Base-by-base conservation (phyloP, 257 asterid genomes). In the Mentha longifolia region DNA sequence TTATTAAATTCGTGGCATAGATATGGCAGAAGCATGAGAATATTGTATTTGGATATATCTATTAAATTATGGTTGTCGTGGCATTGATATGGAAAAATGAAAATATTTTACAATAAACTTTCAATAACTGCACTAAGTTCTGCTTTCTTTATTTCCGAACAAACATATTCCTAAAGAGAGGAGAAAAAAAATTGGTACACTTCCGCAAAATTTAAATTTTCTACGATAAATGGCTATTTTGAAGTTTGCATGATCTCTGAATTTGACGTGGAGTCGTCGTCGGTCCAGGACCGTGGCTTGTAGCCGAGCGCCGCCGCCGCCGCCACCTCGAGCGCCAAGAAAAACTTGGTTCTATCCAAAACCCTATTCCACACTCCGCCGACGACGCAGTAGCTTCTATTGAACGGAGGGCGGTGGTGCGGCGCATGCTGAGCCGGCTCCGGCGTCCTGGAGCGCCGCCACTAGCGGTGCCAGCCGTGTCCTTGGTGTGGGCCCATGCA, bases 401-500 rank as follows among this genome's bases (percentile, higher is more conserved):
- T 81, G n/a, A 80, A 87, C 10, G 98, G 97, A 0, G 83, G 65
- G 11, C 87, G 90, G 80, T 90, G 97, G 77, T 92, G 98, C 6
- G 83, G 84, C 31, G 81, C 92, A 63, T 92, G 98, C 68, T 83
- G 82, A 0, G 79, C 61, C 57, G 84, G 73, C 8, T 15, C 97
- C 94, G 49, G 86, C 84, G 15, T 82, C 89, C 67, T 92, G 98
- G n/a, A 90, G 78, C 22, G 89, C 88, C 71, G 68, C 90, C 71
- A 92, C 97, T 41, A 57, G 9, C 12, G 78, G 57, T 7, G 89
- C 92, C 6, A 90, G 91, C 83, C 71, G 78, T 74, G 85, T 71
- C 61, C 80, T 88, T 0, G 88, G 88, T 85, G 66, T 92, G 98
- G 4, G 92, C 89, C 96, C 98, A 90, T 0, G 89, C 87, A 37